Evolutionary conservation across 805 yeast genomes (phyloP), one percentile per base, ranked within the genome.

Genomic region (Candida nemodendra): DNA sequence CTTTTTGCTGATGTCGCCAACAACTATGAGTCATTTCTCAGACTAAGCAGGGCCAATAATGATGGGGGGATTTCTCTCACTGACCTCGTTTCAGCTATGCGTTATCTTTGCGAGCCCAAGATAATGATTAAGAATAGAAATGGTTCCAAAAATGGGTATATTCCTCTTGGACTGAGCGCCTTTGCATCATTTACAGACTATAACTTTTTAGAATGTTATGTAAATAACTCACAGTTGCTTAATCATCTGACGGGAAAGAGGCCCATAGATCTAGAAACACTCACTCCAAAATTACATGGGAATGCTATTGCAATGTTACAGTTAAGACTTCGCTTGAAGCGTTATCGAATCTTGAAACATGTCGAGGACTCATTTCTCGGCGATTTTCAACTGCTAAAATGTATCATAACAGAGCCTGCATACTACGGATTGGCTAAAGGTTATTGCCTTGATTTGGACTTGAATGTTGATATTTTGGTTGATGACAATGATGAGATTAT

Each of bases 381-480:
- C 41, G 38, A 39, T 5, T 46, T 47, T 29, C 29, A 42, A 16
- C 51, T 67, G 16, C 60, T 65, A 45, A 61, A 70, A 38, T 76
- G 83, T 50, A 53, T 69, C 3, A 48, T 78, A n/a, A 61, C 70
- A 3, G 66, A 67, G 9, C 54, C 61, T 8, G 54, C 48, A 12
- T 28, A 44, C 4, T 44, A 56, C 2, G 54, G 47, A 2, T 30
- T 71, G 1, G 65, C 65, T n/a, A 57, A 57, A 27, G 81, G 68
- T 0, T 75, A 63, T 50, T 77, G 83, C 44, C 46, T 56, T 35
- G 77, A 75, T 21, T 53, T 72, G 22, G 72, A 66, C 16, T 48
- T 72, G 9, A 74, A 68, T 37, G 74, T 76, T 15, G 74, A 72
- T n/a, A 53, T 76, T 9, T 46, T 40, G 38, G 47, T 47, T 29